Evolutionary conservation across 768 basidiomycete genomes (phyloP), one percentile per base, ranked within the genome.

Genomic region (Phanerodontia chrysosporium): DNA sequence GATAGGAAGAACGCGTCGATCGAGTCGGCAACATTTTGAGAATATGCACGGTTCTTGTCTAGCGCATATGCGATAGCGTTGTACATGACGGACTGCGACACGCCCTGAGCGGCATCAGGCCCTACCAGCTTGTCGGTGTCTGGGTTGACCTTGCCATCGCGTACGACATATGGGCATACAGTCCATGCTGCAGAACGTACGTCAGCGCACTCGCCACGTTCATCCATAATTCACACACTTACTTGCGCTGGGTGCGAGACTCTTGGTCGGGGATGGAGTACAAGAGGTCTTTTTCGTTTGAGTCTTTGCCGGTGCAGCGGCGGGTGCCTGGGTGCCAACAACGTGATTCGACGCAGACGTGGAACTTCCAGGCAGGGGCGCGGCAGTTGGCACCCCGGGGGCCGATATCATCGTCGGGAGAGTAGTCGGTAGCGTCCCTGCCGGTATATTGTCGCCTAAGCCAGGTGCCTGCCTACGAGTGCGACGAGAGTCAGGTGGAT

Each of bases 111-210:
- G 6, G 76, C 75, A 36, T 69, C 67, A 6, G 78, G 73, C 12
- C 75, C 77, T n/a, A 68, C 67, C n/a, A 83, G 68, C 3, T 66
- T 70, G 55, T 76, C 73, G 13, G 80, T 79, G 65, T 84, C 83
- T 16, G 83, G 82, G 64, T 85, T 84, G 39, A 82, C 77, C 60
- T 76, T 63, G 24, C 83, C 84, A 62, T 85, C 84, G 3, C 73
- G 75, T 14, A 70, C 68, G n/a, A 74, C 70, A 62, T 84, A 84
- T 1, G 75, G 73, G 65, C 84, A 79, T 8, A 72, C 73, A 6
- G 74, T 74, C 75, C 75, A 74, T 12, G 74, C 75, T 76, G 36
- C 25, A 44, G 14, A 27, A 24, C 36, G 42, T 28, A 59, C 27
- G 35, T 32, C 48, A 35, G 49, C 4, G 25, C 22, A 16, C n/a